Conservation (phyloP, 495 filamentous ascomycete species). For the Podospora tetraspora region DNA sequence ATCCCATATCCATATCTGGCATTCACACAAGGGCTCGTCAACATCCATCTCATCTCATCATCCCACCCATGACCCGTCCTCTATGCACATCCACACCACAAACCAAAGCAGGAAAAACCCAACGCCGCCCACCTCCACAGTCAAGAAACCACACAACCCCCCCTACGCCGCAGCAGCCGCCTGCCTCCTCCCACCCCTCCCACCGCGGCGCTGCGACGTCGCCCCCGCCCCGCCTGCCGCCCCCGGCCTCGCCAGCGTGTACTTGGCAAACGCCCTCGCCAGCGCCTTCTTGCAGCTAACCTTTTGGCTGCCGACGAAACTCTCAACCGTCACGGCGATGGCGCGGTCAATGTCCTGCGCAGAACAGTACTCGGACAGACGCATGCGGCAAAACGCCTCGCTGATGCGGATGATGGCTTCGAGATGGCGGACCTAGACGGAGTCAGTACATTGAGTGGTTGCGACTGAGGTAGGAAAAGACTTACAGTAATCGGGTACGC, state of each 20-base stretch:
- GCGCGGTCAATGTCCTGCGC: conserved; percentile 90
- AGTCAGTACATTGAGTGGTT: conserved; percentile 13
- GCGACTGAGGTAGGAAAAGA: conserved; percentile 4
- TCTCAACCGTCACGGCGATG: conserved; percentile 94
- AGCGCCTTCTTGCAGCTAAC: conserved; percentile 97
- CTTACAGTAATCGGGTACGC: conserved; percentile 97
- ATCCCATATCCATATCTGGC: neutral
- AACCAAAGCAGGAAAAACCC: neutral
- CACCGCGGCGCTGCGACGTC: neutral
- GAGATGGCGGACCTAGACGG: conserved; percentile 81
- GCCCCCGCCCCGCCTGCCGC: neutral
- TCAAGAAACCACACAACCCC: neutral
- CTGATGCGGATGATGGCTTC: conserved; percentile 95
- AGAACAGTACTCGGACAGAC: conserved; percentile 86
- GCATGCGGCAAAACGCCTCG: conserved; percentile 93
- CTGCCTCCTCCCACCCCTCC: neutral
- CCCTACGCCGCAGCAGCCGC: neutral
- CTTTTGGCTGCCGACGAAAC: conserved; percentile 94
- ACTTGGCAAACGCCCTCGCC: conserved; percentile 95
- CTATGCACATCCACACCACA: neutral
- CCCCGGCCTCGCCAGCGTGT: conserved; percentile 52
- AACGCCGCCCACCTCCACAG: neutral
- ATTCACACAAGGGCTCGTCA: neutral
- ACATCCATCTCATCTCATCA: neutral
- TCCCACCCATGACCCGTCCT: neutral